Percentiles rank a stretch among this genome's conserved stretches.
These are phyloP conservation scores for Eucalyptus grandis DNA, from an alignment of 345 rosid species.

Conservation along the genomic window DNA sequence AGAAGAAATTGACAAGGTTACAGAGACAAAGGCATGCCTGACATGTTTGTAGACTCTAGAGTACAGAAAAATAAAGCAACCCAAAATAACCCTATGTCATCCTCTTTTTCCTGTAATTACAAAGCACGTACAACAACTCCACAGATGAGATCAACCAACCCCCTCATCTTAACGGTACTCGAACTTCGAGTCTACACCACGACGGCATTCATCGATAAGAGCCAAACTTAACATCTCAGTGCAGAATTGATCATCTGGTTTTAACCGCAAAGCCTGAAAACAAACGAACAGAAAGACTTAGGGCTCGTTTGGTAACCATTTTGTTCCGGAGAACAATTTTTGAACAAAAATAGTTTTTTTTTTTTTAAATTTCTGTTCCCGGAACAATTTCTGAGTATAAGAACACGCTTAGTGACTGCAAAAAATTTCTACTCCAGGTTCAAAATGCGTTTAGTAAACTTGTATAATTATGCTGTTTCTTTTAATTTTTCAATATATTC, in stretches of 20 bases:
- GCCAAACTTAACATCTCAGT: slow-evolving; percentile 78
- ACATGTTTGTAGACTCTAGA: not conserved
- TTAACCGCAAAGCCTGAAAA: slow-evolving; percentile 70
- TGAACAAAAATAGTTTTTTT: too few relatives aligned
- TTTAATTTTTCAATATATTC: too few relatives aligned
- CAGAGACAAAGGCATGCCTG: not conserved
- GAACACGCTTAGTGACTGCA: too few relatives aligned
- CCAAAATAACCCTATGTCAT: not conserved
- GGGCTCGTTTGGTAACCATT: too few relatives aligned
- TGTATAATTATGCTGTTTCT: too few relatives aligned
- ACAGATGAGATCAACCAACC: not conserved
- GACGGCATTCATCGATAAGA: slow-evolving; percentile 56
- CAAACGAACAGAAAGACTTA: not conserved
- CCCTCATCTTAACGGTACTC: slow-evolving; percentile 21
- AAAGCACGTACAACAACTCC: not conserved
- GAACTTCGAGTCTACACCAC: slow-evolving; percentile 40
- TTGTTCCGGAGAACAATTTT: too few relatives aligned
- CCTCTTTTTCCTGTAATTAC: not conserved
- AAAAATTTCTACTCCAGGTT: too few relatives aligned
- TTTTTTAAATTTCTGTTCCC: too few relatives aligned
- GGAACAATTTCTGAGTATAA: too few relatives aligned
- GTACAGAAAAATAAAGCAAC: not conserved
- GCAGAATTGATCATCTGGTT: slow-evolving; percentile 83
- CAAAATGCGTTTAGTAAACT: too few relatives aligned
- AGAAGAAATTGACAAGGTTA: not conserved